Evolutionary conservation across 2,329 filamentous ascomycete genomes (phyloP), one percentile per base, ranked within the genome.

Genomic region (Coleophoma cylindrospora): DNA sequence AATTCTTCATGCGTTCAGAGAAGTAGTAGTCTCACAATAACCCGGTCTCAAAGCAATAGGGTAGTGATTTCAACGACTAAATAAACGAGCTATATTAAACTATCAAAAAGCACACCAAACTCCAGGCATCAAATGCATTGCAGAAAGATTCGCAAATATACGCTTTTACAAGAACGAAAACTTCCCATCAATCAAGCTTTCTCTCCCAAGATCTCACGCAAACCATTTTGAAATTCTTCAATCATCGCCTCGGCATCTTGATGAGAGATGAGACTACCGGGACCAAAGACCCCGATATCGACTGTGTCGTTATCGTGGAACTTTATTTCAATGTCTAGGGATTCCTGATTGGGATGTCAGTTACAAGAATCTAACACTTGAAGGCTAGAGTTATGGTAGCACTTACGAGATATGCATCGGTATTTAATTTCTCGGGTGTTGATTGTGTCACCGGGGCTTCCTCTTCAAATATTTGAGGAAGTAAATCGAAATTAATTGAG

Each of bases 261-360:
- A 12, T 50, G 12, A 40, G 34, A 36, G 27, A 53, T 13, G n/a
- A 53, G 2, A 3, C 38, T 45, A 19, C 43, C 41, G 7, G 47
- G 48, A 4, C 47, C 48, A 17, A 55, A 55, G 22, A 55, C 22
- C 15, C 53, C 53, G 38, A 55, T 33, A 45, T 50, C 50, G 1
- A 53, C 1, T 11, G 6, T 36, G 4, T 27, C 27, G 3, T 43
- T 47, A 27, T 53, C 47, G 13, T 27, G 19, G 19, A 48, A 44
- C 17, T 45, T 41, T 1, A 55, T 43, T 15, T 55, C 53, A 33
- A 55, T 14, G 50, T 55, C 53, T 14, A 55, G 19, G 5, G 53
- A 50, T 11, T 48, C 22, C 50, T 54, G 36, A 27, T 32, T 15
- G 14, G 13, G 6, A 8, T 17, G 32, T 48, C 9, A 37, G 14